These are phyloP conservation scores for Mimosa pudica DNA, from an alignment of 306 rosid species.

Conservation along the genomic window DNA sequence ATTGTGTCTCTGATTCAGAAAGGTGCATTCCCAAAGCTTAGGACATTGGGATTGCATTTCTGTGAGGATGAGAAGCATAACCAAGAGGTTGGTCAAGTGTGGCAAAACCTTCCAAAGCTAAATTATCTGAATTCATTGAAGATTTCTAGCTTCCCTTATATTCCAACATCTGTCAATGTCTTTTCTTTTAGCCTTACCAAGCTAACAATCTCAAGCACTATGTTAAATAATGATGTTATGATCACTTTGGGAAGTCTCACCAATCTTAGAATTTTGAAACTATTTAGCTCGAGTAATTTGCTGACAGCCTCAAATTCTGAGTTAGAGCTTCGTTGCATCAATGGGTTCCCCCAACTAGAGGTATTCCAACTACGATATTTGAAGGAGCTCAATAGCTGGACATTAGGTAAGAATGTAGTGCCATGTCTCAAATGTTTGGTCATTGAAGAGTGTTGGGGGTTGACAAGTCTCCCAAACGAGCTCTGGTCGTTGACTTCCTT, in stretches of 20 bases:
- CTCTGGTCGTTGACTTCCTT: neutral
- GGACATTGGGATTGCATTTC: neutral
- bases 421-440: neutral
- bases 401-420: neutral
- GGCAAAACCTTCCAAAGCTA: neutral
- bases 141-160: neutral
- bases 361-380: neutral
- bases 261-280: neutral
- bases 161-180: neutral
- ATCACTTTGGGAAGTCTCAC: neutral
- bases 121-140: neutral
- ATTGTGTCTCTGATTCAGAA: neutral
- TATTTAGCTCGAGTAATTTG: rapidly evolving
- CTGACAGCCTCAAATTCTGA: neutral
- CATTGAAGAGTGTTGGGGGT: neutral
- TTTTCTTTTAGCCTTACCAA: neutral
- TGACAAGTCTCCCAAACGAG: neutral
- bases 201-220: neutral
- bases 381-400: neutral
- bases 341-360: neutral
- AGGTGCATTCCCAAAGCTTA: constrained; percentile 1
- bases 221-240: neutral
- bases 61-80: neutral
- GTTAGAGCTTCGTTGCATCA: neutral
- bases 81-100: neutral